Base-by-base conservation (phyloP, 106 monocot species). In the Gastrodia elata region DNA sequence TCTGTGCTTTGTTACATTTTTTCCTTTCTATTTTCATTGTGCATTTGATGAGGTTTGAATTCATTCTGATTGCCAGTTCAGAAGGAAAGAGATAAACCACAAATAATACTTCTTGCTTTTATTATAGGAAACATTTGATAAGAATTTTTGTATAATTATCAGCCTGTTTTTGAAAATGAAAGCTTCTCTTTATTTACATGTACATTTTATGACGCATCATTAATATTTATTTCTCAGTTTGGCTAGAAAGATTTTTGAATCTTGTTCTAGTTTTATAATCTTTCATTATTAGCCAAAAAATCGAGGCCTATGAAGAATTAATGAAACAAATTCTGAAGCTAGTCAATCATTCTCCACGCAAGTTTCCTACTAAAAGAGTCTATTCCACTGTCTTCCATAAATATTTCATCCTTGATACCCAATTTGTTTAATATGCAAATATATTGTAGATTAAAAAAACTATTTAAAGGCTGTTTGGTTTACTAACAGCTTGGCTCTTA, bases 11-110 rank as follows among this genome's bases (percentile, higher is more conserved):
- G 10, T 14, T 32, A 11, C 27, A 32, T 1, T 14, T 13, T 61
- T 8, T 30, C 52, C 7, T 52, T 61, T 61, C 32, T 32, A 32
- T 28, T 61, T 61, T 61, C 32, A 52, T 61, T 10, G 20, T 22
- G 30, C 32, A 61, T 30, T 61, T 61, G 61, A 61, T 61, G 61
- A 61, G 32, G 27, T 30, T 61, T 61, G 61, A 61, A 32, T 61
- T 30, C 30, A 30, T 61, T 8, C 0, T 61, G 61, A 61, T 11
- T 61, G 14, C 32, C 27, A 32, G 25, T 28, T 59, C 20, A 59
- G 10, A 11, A 28, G 59, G 28, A 30, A 59, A 59, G 25, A 59
- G 0, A 27, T 30, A 1, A 30, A 59, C 11, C 8, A 9, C 28
- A 10, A 27, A 0, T 0, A 11, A 59, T 59, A 20, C 8, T 10